Base-by-base conservation (phyloP, 1,139 yeast genomes). In the Magnusiomyces clavatus region DNA sequence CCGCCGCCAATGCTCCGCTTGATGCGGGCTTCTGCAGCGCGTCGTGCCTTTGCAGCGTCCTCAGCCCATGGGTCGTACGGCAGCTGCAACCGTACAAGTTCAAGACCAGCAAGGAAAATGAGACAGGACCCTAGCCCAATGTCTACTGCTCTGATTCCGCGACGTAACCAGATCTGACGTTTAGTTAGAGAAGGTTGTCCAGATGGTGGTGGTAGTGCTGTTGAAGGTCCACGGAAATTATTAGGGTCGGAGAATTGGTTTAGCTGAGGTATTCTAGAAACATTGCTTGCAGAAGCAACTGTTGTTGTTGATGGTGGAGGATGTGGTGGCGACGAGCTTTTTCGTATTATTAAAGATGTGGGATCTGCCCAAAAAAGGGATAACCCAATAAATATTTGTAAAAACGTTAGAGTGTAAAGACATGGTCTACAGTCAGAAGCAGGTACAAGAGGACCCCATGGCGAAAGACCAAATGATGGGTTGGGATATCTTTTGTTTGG, bases 361-460 rank as follows among this genome's bases (percentile, higher is more conserved):
- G 50, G 46, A 38, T 36, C 42, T 12, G 43, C 46, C 4, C 55
- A 49, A 29, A 65, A 65, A 41, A 66, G 53, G 48, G 56, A 40
- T 37, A 64, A 57, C 13, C 71, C 71, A 6, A 58, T 61, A 24
- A 57, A 53, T 24, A 61, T 48, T 57, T 67, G 71, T 14, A 64
- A 36, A 2, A 61, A 63, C 2, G 63, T 57, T 37, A 67, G 55
- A 1, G 66, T 55, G 38, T 63, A 64, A 41, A 67, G 51, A 48
- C 71, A 66, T 12, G 56, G 38, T 43, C 56, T 57, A 55, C 71
- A 67, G 54, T 67, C 71, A 51, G 61, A 66, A 13, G 71, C 70
- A 5, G 71, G 71, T 6, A 67, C 61, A 34, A 67, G 56, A 1
- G 71, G 71, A 14, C 71, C 70, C 71, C 71, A 67, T 20, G 64